phyloP scores from a whole-genome alignment of 768 basidiomycete genomes.

The Xerocomus spinulosus region DNA sequence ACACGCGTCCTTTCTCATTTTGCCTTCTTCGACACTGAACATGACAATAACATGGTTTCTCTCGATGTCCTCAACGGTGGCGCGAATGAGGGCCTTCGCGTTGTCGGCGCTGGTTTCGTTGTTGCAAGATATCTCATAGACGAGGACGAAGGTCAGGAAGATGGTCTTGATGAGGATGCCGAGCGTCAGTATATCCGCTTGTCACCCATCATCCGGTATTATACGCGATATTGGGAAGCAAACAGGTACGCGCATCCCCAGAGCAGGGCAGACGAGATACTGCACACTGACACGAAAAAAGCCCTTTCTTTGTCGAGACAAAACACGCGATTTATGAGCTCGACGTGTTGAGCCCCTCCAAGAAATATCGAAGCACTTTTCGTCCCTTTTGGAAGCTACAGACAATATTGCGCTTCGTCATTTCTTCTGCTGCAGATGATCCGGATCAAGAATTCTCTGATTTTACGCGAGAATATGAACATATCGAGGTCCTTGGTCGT shows the following conservation, averaged over 20 bases:
- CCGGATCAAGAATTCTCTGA: slow-evolving; percentile 27
- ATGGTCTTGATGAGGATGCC: slow-evolving; percentile 35
- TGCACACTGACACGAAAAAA: slow-evolving; percentile 23
- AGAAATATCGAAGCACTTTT: slow-evolving; percentile 39
- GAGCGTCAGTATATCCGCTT: slow-evolving; percentile 42
- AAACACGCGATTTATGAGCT: slow-evolving; percentile 60
- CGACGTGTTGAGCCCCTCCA: slow-evolving; percentile 35
- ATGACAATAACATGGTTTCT: slow-evolving; percentile 43
- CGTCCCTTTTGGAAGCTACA: slow-evolving; percentile 48
- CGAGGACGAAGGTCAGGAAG: slow-evolving; percentile 63
- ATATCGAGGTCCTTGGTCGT: slow-evolving; percentile 13
- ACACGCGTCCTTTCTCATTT: slow-evolving; percentile 57
- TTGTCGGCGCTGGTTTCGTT: slow-evolving; percentile 57
- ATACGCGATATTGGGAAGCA: slow-evolving; percentile 46
- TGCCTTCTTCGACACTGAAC: slow-evolving; percentile 52
- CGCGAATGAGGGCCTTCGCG: slow-evolving; percentile 33
- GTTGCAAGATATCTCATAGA: slow-evolving; percentile 45
- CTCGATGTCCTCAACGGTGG: slow-evolving; percentile 47
- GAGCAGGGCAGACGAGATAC: neutral
- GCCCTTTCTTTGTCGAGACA: slow-evolving; percentile 66
- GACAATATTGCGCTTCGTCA: slow-evolving; percentile 47
- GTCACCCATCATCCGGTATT: slow-evolving; percentile 42
- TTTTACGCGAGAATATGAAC: slow-evolving; percentile 35
- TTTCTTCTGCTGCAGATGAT: slow-evolving; percentile 25
- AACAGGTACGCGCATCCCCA: slow-evolving; percentile 43